A percentile compares a stretch with the other conserved stretches of the same genome.
Evolutionary conservation across 1,139 yeast species (phyloP).

Genomic region (Hyphopichia buzzinii): DNA sequence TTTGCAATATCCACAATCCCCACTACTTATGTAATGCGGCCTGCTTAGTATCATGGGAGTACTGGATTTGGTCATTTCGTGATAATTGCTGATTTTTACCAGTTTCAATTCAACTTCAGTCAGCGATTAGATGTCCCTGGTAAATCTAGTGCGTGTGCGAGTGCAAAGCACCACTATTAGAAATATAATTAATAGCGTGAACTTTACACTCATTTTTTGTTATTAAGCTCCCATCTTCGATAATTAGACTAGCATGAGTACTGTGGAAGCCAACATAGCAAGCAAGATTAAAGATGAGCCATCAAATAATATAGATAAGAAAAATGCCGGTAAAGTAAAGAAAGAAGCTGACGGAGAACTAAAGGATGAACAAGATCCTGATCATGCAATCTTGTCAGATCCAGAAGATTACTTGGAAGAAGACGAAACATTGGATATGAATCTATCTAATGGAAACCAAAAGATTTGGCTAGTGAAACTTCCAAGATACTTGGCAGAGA

Average conservation of each 20-base stretch:
- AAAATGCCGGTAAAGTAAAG: conserved; percentile 10
- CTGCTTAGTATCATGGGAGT: conserved; percentile 11
- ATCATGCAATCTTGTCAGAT: conserved; percentile 37
- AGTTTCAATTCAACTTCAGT: no score
- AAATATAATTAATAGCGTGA: no score
- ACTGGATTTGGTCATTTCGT: conserved; percentile 2
- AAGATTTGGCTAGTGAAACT: conserved; percentile 91
- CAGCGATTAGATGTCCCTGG: no score
- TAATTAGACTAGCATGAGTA: not conserved
- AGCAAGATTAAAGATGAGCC: conserved; percentile 1
- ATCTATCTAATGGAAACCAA: conserved; percentile 50
- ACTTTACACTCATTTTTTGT: no score
- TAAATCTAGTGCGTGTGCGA: no score
- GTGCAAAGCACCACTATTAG: no score
- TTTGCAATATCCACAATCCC: conserved; percentile 64
- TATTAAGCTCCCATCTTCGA: no score
- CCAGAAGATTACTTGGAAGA: conserved; percentile 52
- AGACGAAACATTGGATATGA: conserved; percentile 63
- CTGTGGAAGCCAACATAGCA: not conserved
- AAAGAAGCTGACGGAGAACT: conserved; percentile 8
- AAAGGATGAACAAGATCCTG: conserved; percentile 23
- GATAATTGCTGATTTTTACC: not conserved
- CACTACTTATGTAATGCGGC: conserved; percentile 22
- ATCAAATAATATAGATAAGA: not conserved
- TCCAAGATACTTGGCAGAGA: conserved; percentile 81